Evolutionary conservation across 1,284 basidiomycete genomes (phyloP), one percentile per base, ranked within the genome.

Genomic region (Austroboletus sp.): DNA sequence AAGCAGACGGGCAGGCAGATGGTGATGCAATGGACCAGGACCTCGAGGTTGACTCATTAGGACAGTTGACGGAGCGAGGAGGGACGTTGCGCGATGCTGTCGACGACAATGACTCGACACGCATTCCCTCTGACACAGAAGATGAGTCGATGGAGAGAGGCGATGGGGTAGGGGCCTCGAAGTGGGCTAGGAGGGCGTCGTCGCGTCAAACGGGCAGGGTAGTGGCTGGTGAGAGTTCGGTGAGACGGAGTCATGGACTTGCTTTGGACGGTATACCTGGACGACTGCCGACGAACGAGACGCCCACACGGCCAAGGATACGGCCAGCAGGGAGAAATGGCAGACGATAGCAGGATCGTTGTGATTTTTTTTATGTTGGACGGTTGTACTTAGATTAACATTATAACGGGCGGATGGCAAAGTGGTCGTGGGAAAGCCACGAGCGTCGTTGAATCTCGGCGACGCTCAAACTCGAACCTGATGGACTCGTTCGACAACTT

Each of bases 401-500:
- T 49, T 37, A 37, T 23, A 25, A 19, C 2, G 23, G 23, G 23
- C 23, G 8, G 23, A 25, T 25, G 23, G 9, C 23, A 8, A 25
- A 25, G 54, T 41, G 36, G 21, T 15, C 42, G 63, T 67, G 63
- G 48, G 60, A 66, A 67, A 44, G 63, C 62, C 48, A 57, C 54
- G 38, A 54, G 38, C 52, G 12, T 54, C 57, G 46, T 57, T 44
- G 44, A 9, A 11, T 6, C 34, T 43, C 54, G 37, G n/a, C 35
- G 4, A 30, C 13, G 19, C 43, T 61, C 42, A 10, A 40, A 53
- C 59, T 35, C 27, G 38, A 57, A 63, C 60, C 33, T 46, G 51
- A 89, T 90, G 87, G 87, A 90, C 62, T 78, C 81, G 9, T 92
- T 91, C 61, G 85, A 89, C 60, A 89, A 89, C 61, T 91, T 90